These are phyloP conservation scores for Malbranchea zuffiana DNA, from an alignment of 2,329 filamentous ascomycete species.

Conservation along the genomic window DNA sequence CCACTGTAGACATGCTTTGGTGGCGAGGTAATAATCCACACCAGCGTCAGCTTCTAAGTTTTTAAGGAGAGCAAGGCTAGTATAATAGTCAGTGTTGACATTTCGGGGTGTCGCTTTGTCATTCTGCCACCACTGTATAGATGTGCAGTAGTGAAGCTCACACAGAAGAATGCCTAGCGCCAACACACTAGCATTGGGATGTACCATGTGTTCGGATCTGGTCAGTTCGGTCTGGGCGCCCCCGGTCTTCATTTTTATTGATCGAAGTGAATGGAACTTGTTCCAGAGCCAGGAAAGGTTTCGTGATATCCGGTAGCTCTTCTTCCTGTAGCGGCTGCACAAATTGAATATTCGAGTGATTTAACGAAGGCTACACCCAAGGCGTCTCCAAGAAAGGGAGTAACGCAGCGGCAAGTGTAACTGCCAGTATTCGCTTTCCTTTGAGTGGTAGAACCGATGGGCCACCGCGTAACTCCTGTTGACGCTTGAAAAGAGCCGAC, in stretches of 20 bases:
- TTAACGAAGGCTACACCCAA: not conserved
- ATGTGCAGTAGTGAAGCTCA: not conserved
- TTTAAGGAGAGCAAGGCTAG: not conserved
- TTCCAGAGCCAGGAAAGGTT: constrained; percentile 1
- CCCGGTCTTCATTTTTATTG: too few relatives aligned
- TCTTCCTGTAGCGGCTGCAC: not conserved
- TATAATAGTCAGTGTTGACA: not conserved
- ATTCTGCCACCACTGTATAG: not conserved
- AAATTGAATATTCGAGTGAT: not conserved
- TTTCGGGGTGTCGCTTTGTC: not conserved
- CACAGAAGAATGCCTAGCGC: constrained; percentile 1
- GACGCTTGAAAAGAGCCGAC: not conserved
- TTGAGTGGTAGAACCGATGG: not conserved
- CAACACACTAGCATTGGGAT: constrained; percentile 1
- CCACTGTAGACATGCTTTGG: not conserved
- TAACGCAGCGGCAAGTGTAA: not conserved
- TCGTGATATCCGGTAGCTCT: constrained; percentile 1
- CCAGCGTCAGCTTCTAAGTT: not conserved
- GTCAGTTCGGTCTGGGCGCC: not conserved
- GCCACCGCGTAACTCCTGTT: not conserved
- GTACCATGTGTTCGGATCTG: not conserved
- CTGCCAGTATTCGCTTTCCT: not conserved
- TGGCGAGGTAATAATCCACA: not conserved
- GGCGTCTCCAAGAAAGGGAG: not conserved
- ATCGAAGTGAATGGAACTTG: not conserved